These are phyloP conservation scores for Stevia rebaudiana DNA, from an alignment of 140 eudicot genomes.

Conservation along the genomic window DNA sequence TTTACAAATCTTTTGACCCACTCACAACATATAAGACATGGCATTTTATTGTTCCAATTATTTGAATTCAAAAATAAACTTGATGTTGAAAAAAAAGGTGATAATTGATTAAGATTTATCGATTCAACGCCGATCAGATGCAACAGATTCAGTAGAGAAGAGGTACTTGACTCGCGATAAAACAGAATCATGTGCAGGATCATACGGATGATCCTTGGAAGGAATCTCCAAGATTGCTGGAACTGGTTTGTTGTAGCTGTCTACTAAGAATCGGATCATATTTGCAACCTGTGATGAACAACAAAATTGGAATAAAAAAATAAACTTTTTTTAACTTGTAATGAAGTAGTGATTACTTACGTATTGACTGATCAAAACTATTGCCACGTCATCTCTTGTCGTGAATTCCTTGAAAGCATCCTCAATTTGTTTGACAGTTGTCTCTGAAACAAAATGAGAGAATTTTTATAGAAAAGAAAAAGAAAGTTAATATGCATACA, in stretches of 20 bases:
- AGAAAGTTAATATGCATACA: not conserved
- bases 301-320: not conserved
- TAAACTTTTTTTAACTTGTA: not conserved
- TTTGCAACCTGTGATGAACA: constrained; percentile 56
- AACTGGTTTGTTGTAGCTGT: constrained; percentile 95
- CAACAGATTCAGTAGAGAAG: constrained; percentile 74
- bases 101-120: not conserved
- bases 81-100: constrained; percentile 2
- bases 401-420: constrained; percentile 93
- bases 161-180: constrained; percentile 90
- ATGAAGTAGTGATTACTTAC: constrained; percentile 45
- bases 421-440: constrained; percentile 85
- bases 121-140: constrained; percentile 47
- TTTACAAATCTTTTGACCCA: too few relatives aligned
- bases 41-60: not conserved
- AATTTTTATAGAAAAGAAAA: constrained; percentile 8
- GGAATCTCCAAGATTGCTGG: constrained; percentile 98
- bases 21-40: not conserved
- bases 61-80: not conserved
- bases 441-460: constrained; percentile 47
- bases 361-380: constrained; percentile 87
- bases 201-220: constrained; percentile 97
- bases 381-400: constrained; percentile 89
- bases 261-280: constrained; percentile 85
- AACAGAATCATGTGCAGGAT: constrained; percentile 90